Base-by-base conservation (phyloP, 2,329 filamentous ascomycete species). In the Sporothrix pallida region DNA sequence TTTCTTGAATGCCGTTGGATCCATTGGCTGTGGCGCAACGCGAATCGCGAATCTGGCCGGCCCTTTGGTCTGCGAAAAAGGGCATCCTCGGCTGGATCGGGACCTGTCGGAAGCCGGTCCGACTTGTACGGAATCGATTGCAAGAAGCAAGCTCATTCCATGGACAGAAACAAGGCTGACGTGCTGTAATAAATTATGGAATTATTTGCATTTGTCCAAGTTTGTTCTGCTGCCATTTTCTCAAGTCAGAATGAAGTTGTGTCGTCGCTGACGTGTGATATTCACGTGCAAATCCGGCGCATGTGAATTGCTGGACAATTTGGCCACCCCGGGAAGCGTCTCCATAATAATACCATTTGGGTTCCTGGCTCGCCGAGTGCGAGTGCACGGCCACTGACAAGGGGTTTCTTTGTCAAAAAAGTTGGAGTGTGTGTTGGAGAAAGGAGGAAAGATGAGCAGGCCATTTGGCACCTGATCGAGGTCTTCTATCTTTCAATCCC, bases 201-300 rank as follows among this genome's bases (percentile, higher is more conserved):
- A 37, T 37, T 37, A 7, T 37, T 37, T 7, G 31, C n/a, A n/a
- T n/a, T n/a, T n/a, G n/a, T 37, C 31, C 31, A 37, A 37, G 31
- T 37, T 37, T 37, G 5, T 6, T 37, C 5, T 5, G 3, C 2
- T 37, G 31, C 31, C 31, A 2, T 7, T 6, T 37, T 37, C 31
- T 37, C 31, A 37, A 37, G 31, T 37, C 31, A 37, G 31, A 37
- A 37, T 37, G 2, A 13, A 10, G 12, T 42, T n/a, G 15, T 20
- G 26, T 69, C 31, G 26, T 54, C 48, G 10, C 48, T 54, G 48
- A 60, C 42, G 54, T 60, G 15, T 68, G 62, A 58, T 23, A 58
- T 74, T 74, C 72, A 74, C 72, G 72, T 74, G 72, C 69, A 71
- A 74, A 71, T 71, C 60, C 68, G 65, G 17, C 7, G 50, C 71